These are phyloP conservation scores for Trypanosoma vivax DNA, from an alignment of 208 protist genomes.

Conservation along the genomic window DNA sequence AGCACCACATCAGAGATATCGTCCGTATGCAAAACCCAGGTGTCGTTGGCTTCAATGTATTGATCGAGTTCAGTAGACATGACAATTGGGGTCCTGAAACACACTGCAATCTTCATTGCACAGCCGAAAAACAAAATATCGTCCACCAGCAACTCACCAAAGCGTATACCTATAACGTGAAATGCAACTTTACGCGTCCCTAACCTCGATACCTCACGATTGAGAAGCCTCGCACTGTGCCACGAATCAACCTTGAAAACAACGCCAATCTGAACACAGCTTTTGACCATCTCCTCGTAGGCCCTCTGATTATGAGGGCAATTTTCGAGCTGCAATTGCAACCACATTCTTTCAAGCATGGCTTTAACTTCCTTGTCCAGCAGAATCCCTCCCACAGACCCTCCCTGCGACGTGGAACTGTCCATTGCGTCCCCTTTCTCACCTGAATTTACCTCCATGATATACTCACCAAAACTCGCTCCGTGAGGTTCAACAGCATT, in stretches of 20 bases:
- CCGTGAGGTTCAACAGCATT: not conserved
- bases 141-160: conserved; percentile 57
- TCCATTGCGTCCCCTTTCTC: conserved; percentile 1
- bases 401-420: conserved; percentile 1
- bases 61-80: conserved; percentile 56
- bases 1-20: conserved; percentile 63
- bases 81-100: conserved; percentile 64
- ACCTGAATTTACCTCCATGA: conserved; percentile 16
- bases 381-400: not conserved
- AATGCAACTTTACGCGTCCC: conserved; percentile 67
- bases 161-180: conserved; percentile 72
- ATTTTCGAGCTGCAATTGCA: conserved; percentile 32
- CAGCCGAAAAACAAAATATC: conserved; percentile 74
- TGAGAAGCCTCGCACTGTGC: conserved; percentile 78
- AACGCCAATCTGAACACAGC: conserved; percentile 76
- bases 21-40: conserved; percentile 74
- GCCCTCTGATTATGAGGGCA: conserved; percentile 38
- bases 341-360: conserved; percentile 43
- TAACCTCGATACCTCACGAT: conserved; percentile 50
- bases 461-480: conserved; percentile 22
- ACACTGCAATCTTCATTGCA: conserved; percentile 66
- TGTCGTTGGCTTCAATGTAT: conserved; percentile 54
- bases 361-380: conserved; percentile 9
- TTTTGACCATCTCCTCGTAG: conserved; percentile 45
- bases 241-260: conserved; percentile 86